Percentiles rank a stretch among this genome's conserved stretches.
phyloP scores from a whole-genome alignment of 1,139 yeast genomes.

The Taphrina wiesneri region DNA sequence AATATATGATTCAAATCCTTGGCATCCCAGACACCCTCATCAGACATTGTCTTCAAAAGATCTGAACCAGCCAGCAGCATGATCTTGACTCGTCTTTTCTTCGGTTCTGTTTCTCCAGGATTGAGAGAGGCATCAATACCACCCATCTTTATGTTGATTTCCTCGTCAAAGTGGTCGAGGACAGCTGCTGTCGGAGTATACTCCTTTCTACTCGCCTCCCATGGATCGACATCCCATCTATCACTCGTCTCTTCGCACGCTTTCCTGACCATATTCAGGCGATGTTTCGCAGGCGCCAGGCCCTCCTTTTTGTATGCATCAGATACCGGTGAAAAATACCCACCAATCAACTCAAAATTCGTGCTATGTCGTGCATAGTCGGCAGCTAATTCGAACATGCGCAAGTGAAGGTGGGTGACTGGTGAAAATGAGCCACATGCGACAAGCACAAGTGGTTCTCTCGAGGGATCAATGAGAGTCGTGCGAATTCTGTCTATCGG shows the following conservation, averaged over 20 bases:
- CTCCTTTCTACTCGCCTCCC: conserved; percentile 92
- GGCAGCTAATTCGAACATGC: conserved; percentile 98
- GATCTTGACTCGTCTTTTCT: conserved; percentile 59
- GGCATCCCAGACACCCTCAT: conserved; percentile 98
- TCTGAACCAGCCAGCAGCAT: conserved; percentile 98
- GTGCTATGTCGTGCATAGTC: conserved; percentile 94
- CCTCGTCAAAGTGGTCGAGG: conserved; percentile 93
- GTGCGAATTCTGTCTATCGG: conserved; percentile 83
- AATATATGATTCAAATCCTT: conserved; percentile 86
- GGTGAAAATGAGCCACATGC: conserved; percentile 99
- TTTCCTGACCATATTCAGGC: conserved; percentile 96
- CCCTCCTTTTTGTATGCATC: conserved; percentile 94
- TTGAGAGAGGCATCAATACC: conserved; percentile 71
- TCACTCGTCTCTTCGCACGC: conserved; percentile 96
- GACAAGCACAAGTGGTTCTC: conserved; percentile 86
- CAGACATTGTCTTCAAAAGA: conserved; percentile 98
- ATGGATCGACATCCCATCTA: conserved; percentile 99
- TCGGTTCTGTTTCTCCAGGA: neutral
- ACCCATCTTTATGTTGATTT: conserved; percentile 82
- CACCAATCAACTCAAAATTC: conserved; percentile 91
- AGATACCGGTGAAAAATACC: conserved; percentile 95
- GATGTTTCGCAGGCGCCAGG: conserved; percentile 78
- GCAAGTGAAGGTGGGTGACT: conserved; percentile 83
- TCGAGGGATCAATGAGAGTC: conserved; percentile 68
- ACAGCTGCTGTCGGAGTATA: conserved; percentile 95